These are phyloP conservation scores for Iris macrosiphon DNA, from an alignment of 106 monocot species.

Conservation along the genomic window DNA sequence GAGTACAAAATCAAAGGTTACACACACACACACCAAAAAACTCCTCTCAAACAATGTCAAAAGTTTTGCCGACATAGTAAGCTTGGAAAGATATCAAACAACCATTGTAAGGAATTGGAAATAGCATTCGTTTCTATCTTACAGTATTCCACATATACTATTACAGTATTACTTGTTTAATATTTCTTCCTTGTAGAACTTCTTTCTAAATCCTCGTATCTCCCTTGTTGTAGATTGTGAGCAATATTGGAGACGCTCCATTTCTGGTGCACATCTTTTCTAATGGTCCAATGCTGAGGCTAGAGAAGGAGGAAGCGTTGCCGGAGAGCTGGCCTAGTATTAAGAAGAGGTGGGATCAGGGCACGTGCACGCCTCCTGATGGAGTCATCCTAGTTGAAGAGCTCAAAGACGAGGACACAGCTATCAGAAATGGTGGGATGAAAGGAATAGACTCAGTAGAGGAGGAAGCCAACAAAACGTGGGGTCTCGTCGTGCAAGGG, in stretches of 20 bases:
- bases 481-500: constrained; percentile 75
- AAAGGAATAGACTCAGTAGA: constrained; percentile 7
- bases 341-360: constrained; percentile 30
- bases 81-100: no score
- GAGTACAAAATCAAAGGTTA: no score
- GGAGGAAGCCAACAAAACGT: constrained; percentile 5
- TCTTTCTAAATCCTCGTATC: no score
- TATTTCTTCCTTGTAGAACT: no score
- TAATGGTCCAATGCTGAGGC: constrained; percentile 9
- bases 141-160: no score
- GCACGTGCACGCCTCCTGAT: constrained; percentile 36
- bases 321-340: constrained; percentile 51
- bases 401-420: constrained; percentile 6
- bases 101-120: no score
- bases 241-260: constrained; percentile 53
- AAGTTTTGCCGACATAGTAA: no score
- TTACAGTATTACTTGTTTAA: no score
- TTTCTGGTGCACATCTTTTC: constrained; percentile 59
- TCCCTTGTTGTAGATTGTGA: constrained; percentile 46
- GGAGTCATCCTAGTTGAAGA: constrained; percentile 73
- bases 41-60: no score
- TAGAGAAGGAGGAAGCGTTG: constrained; percentile 46
- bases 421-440: background rate
- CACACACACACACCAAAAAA: no score
- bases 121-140: background rate